Evolutionary conservation across 768 basidiomycete genomes (phyloP).

Genomic region (Boletus pseudopeckii): DNA sequence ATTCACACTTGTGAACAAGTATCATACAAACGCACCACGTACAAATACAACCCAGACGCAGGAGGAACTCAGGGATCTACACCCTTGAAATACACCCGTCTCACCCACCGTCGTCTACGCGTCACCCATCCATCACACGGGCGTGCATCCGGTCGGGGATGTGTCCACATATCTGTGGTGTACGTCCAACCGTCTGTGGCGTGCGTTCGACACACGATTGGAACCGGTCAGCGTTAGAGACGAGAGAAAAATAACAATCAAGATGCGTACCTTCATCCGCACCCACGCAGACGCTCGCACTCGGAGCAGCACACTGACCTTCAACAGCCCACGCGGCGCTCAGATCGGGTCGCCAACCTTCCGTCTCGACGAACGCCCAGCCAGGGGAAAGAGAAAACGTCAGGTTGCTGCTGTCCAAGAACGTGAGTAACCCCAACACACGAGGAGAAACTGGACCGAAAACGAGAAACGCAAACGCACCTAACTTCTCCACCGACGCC

Average conservation of each 20-base stretch:
- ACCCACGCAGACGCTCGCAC: constrained; percentile 11
- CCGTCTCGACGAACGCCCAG: constrained; percentile 73
- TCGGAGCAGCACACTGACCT: background rate
- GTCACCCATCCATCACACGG: constrained; percentile 52
- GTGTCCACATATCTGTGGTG: constrained; percentile 72
- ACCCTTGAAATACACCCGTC: constrained; percentile 49
- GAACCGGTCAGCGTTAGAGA: background rate
- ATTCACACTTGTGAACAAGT: too few relatives aligned
- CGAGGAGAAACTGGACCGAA: background rate
- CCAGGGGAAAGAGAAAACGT: constrained; percentile 73
- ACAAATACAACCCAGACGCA: too few relatives aligned
- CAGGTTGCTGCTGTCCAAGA: constrained; percentile 64
- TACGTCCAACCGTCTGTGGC: constrained; percentile 68
- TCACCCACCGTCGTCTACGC: constrained; percentile 63
- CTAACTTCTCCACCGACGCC: constrained; percentile 11
- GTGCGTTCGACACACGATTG: background rate
- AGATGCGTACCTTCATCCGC: constrained; percentile 26
- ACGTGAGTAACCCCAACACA: background rate
- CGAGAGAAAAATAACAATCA: background rate
- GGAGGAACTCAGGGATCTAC: background rate
- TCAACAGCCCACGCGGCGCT: constrained; percentile 51
- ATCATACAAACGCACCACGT: background rate
- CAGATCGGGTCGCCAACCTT: constrained; percentile 73
- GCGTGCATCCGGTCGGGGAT: constrained; percentile 39
- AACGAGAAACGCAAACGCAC: background rate